Evolutionary conservation across 2,329 filamentous ascomycete species (phyloP).

Genomic region (Botryotinia convoluta): DNA sequence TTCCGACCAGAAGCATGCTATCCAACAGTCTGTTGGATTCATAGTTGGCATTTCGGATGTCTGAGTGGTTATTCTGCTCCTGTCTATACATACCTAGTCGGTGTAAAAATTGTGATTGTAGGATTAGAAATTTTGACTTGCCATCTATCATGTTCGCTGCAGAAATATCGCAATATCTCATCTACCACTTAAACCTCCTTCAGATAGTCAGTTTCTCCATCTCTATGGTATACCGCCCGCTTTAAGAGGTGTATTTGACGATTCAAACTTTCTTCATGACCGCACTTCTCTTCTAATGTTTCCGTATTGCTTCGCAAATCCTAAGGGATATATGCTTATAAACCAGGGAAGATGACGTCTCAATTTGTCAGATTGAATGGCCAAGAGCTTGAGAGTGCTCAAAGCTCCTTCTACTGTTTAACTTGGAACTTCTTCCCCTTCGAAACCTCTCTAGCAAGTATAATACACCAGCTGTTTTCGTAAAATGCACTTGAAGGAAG

Average conservation of each 20-base stretch:
- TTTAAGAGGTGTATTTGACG: not conserved
- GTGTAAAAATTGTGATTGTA: not conserved
- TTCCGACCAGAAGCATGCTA: not conserved
- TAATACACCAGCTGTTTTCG: not conserved
- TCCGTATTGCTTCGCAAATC: not conserved
- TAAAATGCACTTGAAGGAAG: not conserved
- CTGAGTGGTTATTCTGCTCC: not conserved
- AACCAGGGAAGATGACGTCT: not conserved
- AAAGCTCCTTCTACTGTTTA: not conserved
- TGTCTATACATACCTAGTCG: not conserved
- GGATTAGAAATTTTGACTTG: not conserved
- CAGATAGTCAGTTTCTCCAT: not conserved
- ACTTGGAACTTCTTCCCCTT: not conserved
- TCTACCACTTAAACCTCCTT: not conserved
- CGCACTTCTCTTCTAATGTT: not conserved
- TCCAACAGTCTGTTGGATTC: not conserved
- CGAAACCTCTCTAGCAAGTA: not conserved
- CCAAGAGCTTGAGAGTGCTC: not conserved
- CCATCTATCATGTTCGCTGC: not conserved
- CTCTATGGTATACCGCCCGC: not conserved
- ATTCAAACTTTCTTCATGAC: not conserved
- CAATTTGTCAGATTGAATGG: not conserved
- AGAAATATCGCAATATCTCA: not conserved
- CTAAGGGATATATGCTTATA: not conserved
- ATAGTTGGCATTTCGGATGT: not conserved